Conservation (phyloP, 768 basidiomycete species). For the Pisolithus microcarpus region DNA sequence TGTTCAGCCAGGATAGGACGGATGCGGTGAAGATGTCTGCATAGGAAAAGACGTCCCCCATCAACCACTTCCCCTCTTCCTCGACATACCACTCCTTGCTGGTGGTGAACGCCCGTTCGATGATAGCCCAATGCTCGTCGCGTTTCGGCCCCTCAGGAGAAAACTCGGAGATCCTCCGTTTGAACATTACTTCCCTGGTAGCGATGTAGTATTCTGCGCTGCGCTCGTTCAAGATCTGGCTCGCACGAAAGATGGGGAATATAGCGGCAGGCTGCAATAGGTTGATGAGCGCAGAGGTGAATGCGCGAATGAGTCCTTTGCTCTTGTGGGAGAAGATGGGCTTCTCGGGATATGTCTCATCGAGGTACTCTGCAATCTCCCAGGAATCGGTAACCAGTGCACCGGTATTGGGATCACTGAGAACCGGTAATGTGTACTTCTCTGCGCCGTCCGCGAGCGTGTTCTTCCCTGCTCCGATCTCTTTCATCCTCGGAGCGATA, state of each 20-base stretch:
- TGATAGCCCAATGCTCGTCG: no score
- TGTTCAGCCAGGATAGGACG: no score
- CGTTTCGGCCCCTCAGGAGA: constrained; percentile 24
- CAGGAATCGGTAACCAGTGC: no score
- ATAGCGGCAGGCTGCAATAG: not conserved
- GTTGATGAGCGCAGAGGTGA: not conserved
- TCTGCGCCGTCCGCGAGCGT: no score
- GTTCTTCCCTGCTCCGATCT: no score
- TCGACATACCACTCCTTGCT: no score
- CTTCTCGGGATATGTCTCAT: constrained; percentile 4
- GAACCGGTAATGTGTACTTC: no score
- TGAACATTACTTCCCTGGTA: not conserved
- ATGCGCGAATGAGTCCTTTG: not conserved
- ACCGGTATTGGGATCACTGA: no score
- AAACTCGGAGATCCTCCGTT: constrained; percentile 15
- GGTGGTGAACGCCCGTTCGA: no score
- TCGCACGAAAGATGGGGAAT: not conserved
- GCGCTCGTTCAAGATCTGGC: not conserved
- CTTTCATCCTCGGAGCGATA: constrained; percentile 81
- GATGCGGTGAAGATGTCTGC: no score
- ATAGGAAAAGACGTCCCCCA: no score
- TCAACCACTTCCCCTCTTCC: no score
- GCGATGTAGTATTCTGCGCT: not conserved
- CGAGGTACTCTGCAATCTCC: constrained; percentile 44
- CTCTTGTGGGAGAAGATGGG: not conserved